Conservation (phyloP, 768 basidiomycete genomes). For the Lentinus tigrinus region DNA sequence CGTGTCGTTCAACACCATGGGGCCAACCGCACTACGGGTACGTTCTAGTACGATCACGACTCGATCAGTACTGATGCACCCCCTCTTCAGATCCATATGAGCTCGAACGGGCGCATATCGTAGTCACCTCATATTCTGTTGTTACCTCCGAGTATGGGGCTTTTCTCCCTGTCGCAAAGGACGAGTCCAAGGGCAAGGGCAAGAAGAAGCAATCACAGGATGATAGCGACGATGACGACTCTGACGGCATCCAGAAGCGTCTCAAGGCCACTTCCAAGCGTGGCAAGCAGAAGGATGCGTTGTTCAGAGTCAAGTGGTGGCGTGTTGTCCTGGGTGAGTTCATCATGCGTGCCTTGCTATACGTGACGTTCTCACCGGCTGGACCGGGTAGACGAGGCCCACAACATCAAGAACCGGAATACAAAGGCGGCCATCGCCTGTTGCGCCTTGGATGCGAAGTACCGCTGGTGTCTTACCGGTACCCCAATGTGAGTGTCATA, state of each 20-base stretch:
- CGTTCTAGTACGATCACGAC: slow-evolving; percentile 10
- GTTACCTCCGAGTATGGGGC: slow-evolving; percentile 75
- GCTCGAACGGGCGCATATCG: slow-evolving; percentile 60
- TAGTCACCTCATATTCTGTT: slow-evolving; percentile 86
- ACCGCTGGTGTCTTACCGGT: slow-evolving; percentile 53
- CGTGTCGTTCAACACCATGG: slow-evolving; percentile 86
- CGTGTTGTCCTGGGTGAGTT: slow-evolving; percentile 76
- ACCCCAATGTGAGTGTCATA: slow-evolving; percentile 33
- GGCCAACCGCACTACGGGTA: slow-evolving; percentile 64
- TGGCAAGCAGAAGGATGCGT: slow-evolving; percentile 52
- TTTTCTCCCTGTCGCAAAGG: slow-evolving; percentile 48
- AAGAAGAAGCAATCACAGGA: slow-evolving; percentile 29
- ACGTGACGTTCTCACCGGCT: too few relatives aligned
- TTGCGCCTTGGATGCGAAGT: slow-evolving; percentile 43
- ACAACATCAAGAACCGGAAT: slow-evolving; percentile 54
- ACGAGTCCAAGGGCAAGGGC: slow-evolving; percentile 46
- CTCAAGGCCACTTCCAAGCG: slow-evolving; percentile 41
- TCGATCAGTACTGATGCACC: not conserved
- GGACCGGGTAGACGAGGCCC: slow-evolving; percentile 48
- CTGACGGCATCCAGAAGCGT: slow-evolving; percentile 44
- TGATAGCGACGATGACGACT: slow-evolving; percentile 38
- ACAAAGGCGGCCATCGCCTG: slow-evolving; percentile 40
- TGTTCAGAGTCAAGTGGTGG: slow-evolving; percentile 83
- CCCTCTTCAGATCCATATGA: slow-evolving; percentile 47
- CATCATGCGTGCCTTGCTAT: not conserved